These are phyloP conservation scores for Suillus subluteus DNA, from an alignment of 768 basidiomycete genomes.

Conservation along the genomic window DNA sequence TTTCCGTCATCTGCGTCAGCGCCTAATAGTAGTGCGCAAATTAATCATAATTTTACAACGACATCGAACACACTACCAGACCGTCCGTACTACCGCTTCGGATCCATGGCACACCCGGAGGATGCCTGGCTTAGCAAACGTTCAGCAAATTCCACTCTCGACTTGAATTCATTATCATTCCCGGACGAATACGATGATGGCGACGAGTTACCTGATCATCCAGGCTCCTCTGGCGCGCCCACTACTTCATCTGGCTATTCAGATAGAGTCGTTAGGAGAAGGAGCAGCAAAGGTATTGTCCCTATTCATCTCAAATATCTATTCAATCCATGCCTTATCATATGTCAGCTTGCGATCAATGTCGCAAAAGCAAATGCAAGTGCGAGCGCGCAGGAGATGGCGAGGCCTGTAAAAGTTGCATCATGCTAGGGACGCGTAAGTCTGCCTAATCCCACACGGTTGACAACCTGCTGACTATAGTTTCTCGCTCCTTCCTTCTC, in stretches of 20 bases:
- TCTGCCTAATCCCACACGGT: conserved; percentile 9
- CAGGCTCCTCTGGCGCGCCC: conserved; percentile 17
- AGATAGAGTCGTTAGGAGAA: conserved; percentile 63
- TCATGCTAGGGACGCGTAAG: conserved; percentile 72
- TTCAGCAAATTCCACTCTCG: conserved; percentile 19
- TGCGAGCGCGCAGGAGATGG: conserved; percentile 68
- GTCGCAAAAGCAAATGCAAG: conserved; percentile 89
- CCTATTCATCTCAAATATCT: conserved; percentile 7
- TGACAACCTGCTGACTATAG: conserved; percentile 18
- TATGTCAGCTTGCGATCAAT: conserved; percentile 78
- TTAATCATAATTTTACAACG: background rate
- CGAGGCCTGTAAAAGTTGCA: conserved; percentile 77
- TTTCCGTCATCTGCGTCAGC: conserved; percentile 18
- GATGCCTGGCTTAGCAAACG: conserved; percentile 32
- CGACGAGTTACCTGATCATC: conserved; percentile 55
- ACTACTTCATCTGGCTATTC: conserved; percentile 24
- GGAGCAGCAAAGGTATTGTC: conserved; percentile 73
- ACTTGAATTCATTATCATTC: conserved; percentile 45
- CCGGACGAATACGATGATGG: conserved; percentile 67
- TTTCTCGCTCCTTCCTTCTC: conserved; percentile 7
- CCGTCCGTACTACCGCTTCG: conserved; percentile 28
- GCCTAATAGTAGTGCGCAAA: background rate
- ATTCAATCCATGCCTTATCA: background rate
- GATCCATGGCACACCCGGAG: conserved; percentile 24
- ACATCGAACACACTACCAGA: conserved; percentile 10